Conservation (phyloP, 805 yeast genomes). For the Grigorovia jiainica region DNA sequence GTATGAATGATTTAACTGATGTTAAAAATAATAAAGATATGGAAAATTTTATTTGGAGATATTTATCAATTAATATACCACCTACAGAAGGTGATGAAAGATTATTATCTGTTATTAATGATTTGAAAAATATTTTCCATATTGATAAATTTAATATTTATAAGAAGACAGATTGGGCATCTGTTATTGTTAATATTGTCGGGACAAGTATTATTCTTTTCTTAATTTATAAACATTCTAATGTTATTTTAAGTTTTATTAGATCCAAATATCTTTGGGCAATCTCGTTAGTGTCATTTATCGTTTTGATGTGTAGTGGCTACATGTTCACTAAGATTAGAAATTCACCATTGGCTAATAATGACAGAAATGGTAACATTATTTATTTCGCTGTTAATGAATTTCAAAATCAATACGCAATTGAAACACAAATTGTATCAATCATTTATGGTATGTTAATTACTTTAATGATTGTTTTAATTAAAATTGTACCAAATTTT, state of each 20-base stretch:
- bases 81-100: conserved; percentile 29
- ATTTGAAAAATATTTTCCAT: conserved; percentile 17
- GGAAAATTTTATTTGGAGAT: conserved; percentile 6
- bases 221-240: conserved; percentile 26
- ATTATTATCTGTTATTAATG: conserved; percentile 23
- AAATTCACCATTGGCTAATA: conserved; percentile 45
- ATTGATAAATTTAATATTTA: conserved; percentile 25
- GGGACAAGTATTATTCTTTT: conserved; percentile 31
- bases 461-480: conserved; percentile 46
- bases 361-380: conserved; percentile 31
- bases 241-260: conserved; percentile 33
- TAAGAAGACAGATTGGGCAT: conserved; percentile 33
- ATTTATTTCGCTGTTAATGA: conserved; percentile 51
- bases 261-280: conserved; percentile 64
- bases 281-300: conserved; percentile 44
- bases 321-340: conserved; percentile 91
- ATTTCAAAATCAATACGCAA: conserved; percentile 70
- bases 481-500: conserved; percentile 43
- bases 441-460: conserved; percentile 64
- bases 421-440: conserved; percentile 82
- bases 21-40: conserved; percentile 20
- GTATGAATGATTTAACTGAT: conserved; percentile 15
- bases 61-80: conserved; percentile 21
- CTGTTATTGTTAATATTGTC: conserved; percentile 26
- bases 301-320: conserved; percentile 73